Conservation (phyloP, 306 rosid species). For the Vigna unguiculata region DNA sequence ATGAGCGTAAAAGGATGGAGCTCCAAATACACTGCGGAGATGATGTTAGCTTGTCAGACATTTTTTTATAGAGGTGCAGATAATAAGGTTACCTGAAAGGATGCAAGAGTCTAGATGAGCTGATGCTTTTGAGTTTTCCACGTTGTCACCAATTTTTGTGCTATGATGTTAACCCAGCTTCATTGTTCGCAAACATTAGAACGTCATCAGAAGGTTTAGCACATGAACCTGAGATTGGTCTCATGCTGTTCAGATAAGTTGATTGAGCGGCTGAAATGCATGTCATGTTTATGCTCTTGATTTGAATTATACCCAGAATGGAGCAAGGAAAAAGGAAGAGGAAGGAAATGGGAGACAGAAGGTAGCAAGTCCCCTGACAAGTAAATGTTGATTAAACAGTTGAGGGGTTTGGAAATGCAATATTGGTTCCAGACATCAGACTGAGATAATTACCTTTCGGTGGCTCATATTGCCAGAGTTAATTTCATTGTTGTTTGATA, state of each 20-base stretch:
- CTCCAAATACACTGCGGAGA: constrained; percentile 24
- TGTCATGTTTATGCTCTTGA: constrained; percentile 19
- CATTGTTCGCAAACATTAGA: constrained; percentile 31
- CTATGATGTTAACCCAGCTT: constrained; percentile 18
- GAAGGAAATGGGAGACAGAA: constrained; percentile 23
- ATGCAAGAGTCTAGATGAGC: constrained; percentile 18
- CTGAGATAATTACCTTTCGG: constrained; percentile 28
- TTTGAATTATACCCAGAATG: constrained; percentile 16
- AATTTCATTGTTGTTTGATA: constrained; percentile 1
- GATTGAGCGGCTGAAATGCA: constrained; percentile 11
- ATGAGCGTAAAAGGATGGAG: constrained; percentile 39
- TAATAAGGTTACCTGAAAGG: constrained; percentile 29
- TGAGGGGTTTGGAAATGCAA: constrained; percentile 32
- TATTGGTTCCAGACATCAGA: constrained; percentile 14
- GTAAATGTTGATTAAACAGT: constrained; percentile 23
- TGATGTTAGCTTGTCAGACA: constrained; percentile 28
- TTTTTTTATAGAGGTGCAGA: constrained; percentile 31
- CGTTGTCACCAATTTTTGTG: constrained; percentile 30
- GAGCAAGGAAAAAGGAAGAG: constrained; percentile 14
- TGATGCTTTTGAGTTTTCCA: constrained; percentile 25
- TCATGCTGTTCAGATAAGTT: constrained; percentile 20
- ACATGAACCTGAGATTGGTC: constrained; percentile 22
- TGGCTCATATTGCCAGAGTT: neutral
- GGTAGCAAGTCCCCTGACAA: constrained; percentile 16
- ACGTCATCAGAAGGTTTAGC: constrained; percentile 34